Base-by-base conservation (phyloP, 2,329 filamentous ascomycete genomes). In the Calonectria naviculata region DNA sequence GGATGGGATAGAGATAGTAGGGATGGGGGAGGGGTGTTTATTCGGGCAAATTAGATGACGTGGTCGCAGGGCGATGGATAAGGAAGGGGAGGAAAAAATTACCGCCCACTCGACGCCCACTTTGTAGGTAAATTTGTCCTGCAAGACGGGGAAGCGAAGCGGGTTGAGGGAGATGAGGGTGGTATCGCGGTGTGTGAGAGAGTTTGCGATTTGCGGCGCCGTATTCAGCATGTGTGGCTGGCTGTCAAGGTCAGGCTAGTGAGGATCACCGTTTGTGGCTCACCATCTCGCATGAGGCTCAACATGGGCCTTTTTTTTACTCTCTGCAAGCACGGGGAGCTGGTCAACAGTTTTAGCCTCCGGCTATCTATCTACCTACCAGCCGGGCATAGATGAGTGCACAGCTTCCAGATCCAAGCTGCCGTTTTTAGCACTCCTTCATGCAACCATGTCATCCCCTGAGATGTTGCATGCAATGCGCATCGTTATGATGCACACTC, bases 31-130 rank as follows among this genome's bases (percentile, higher is more conserved):
- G 52, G 41, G 41, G 52, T 49, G 63, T 60, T 47, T 36, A 29
- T 34, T 31, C 21, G 67, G 21, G 21, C 56, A 71, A 65, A 67
- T 71, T 68, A 68, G 68, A 54, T 68, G 47, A 64, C 65, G 68
- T 58, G 65, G 65, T 64, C 42, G 36, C 28, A 31, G 26, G 52
- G 21, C 29, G 24, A 52, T 28, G 29, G 62, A 46, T 41, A 44
- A 38, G 36, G 34, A 44, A 44, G 28, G n/a, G 42, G 21, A 46
- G 42, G 21, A 46, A 44, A 54, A 49, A 58, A 54, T 67, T 47
- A 31, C 24, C 41, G 65, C 49, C 56, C 54, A 49, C 67, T 56
- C 21, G 42, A 58, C 64, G 38, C 38, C 54, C 63, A 47, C 63
- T 66, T 64, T 49, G 41, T 21, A 26, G 29, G 56, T 28, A 41